Evolutionary conservation across 192 early-diverging fungal species (phyloP).

Genomic region (Diversispora eburnea): DNA sequence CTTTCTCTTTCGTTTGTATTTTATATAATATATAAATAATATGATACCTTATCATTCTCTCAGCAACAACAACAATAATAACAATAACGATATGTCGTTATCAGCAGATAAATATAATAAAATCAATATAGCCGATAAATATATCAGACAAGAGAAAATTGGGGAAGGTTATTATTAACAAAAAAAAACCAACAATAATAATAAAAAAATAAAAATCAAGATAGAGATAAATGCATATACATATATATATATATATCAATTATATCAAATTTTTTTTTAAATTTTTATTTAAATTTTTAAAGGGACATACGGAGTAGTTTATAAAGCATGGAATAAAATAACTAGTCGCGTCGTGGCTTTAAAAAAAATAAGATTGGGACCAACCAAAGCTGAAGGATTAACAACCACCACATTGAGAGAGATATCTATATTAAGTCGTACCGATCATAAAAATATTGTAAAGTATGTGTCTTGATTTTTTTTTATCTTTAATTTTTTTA

Average conservation of each 20-base stretch:
- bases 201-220: background rate
- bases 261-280: background rate
- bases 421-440: constrained; percentile 68
- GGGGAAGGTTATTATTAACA: constrained; percentile 43
- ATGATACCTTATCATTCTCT: no score
- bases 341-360: constrained; percentile 65
- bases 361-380: constrained; percentile 70
- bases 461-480: constrained; percentile 44
- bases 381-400: constrained; percentile 52
- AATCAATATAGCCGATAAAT: constrained; percentile 42
- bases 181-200: background rate
- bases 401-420: constrained; percentile 67
- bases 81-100: no score
- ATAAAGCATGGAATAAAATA: constrained; percentile 60
- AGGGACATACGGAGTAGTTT: constrained; percentile 82
- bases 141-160: constrained; percentile 72
- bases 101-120: background rate
- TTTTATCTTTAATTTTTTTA: background rate
- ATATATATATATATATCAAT: background rate
- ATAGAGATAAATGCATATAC: background rate
- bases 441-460: constrained; percentile 69
- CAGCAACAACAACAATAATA: no score
- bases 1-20: background rate
- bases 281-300: constrained; percentile 20
- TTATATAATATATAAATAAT: no score